A percentile compares a stretch with the other conserved stretches of the same genome.
These are phyloP conservation scores for Yarrowia alimentaria DNA, from an alignment of 805 yeast species.

Conservation along the genomic window DNA sequence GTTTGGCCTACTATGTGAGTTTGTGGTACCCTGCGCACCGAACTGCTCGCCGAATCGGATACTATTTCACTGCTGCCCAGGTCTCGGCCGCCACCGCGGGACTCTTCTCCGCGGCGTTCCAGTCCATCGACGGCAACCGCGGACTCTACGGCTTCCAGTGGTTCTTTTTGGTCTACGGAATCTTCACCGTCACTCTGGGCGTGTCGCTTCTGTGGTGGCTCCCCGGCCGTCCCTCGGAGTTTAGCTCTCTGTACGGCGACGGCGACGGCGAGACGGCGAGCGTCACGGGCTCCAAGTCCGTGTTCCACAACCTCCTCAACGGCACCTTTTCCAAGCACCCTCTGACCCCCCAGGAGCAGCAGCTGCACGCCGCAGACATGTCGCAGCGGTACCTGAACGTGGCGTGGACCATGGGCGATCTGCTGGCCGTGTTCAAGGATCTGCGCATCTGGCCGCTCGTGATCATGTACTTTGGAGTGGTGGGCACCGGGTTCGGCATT, in stretches of 20 bases:
- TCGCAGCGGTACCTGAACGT: slow-evolving; percentile 47
- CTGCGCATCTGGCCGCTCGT: slow-evolving; percentile 74
- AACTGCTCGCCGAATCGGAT: slow-evolving; percentile 76
- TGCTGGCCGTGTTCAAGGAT: slow-evolving; percentile 56
- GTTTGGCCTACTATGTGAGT: slow-evolving; percentile 77
- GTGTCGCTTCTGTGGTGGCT: slow-evolving; percentile 73
- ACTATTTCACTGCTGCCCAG: slow-evolving; percentile 89
- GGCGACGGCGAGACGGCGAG: background rate
- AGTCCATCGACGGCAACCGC: slow-evolving; percentile 66
- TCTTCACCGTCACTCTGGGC: slow-evolving; percentile 63
- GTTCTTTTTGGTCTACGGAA: slow-evolving; percentile 78
- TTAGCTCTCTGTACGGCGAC: slow-evolving; percentile 29
- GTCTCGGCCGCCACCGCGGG: slow-evolving; percentile 89
- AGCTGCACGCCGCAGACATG: slow-evolving; percentile 61
- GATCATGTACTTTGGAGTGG: slow-evolving; percentile 89
- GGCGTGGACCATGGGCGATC: slow-evolving; percentile 61
- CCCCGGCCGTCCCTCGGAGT: slow-evolving; percentile 67
- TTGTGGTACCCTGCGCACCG: slow-evolving; percentile 83
- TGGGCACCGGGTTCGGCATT: slow-evolving; percentile 84
- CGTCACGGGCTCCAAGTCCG: background rate
- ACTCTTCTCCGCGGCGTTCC: slow-evolving; percentile 82
- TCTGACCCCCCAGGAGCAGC: slow-evolving; percentile 55
- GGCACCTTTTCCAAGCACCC: slow-evolving; percentile 25
- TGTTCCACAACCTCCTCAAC: background rate
- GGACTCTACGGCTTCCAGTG: slow-evolving; percentile 85